Evolutionary conservation across 768 basidiomycete genomes (phyloP), one percentile per base, ranked within the genome.

Genomic region (Glaciozyma antarctica): DNA sequence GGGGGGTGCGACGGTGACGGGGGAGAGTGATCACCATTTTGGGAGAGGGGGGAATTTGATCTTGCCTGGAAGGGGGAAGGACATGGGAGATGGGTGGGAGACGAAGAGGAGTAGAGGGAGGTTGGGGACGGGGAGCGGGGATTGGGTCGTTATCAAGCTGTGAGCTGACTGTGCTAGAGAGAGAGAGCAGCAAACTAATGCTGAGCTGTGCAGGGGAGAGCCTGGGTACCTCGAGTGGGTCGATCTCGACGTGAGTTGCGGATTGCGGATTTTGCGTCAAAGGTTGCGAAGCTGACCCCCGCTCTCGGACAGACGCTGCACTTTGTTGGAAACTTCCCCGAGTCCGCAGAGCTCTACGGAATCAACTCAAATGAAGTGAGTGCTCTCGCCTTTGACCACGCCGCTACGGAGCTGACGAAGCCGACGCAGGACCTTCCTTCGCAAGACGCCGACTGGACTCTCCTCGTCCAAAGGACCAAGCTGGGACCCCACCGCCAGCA

Each of bases 71-170:
- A 78, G 93, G 76, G 94, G 86, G 78, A 69, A 66, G 66, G 70
- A 73, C 48, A 99, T 99, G 91, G 85, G 92, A 7, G 93, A 95
- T 74, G 95, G 95, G 6, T 99, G 95, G 95, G 95, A 99, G 78
- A 98, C 94, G 5, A 90, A 88, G 75, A 81, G 95, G 66, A 93
- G 88, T 73, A 81, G 89, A 60, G 64, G 67, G 5, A 13, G 67
- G 53, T 32, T 66, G 2, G 80, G 78, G 51, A 81, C 82, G 61
- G 90, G 82, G 47, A 91, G 92, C 77, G 88, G 84, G 55, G 93
- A 98, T 72, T 97, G 90, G 88, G 88, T 83, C 7, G 82, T 97
- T 64, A 85, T 94, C 62, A 88, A 86, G 78, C 79, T 99, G 89
- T 91, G 74, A 75, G 88, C 79, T 16, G 28, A 34, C n/a, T 38